Percentiles rank a stretch among this genome's conserved stretches.
These are phyloP conservation scores for Phytopythium ostracodes DNA, from an alignment of 352 stramenopile species.

Conservation along the genomic window DNA sequence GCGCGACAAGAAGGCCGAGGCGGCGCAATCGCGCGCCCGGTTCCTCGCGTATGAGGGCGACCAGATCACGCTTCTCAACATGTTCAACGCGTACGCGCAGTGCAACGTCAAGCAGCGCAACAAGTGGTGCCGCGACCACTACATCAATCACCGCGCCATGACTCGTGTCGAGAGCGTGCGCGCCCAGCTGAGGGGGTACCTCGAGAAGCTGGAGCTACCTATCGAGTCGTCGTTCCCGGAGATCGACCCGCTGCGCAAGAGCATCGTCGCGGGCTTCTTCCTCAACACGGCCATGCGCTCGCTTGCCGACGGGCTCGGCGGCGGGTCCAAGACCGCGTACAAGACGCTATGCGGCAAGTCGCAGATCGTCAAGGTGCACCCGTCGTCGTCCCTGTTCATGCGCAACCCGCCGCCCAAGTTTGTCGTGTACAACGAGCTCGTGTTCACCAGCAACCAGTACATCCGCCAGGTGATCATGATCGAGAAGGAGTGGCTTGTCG, in stretches of 20 bases:
- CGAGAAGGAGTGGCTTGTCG: constrained; percentile 87
- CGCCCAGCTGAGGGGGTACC: constrained; percentile 59
- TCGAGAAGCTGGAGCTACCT: constrained; percentile 65
- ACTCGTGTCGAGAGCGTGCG: constrained; percentile 82
- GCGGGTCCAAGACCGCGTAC: constrained; percentile 74
- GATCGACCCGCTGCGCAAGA: constrained; percentile 82
- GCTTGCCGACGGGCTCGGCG: constrained; percentile 54
- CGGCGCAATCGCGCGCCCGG: constrained; percentile 68
- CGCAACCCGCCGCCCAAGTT: constrained; percentile 83
- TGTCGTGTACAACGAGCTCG: constrained; percentile 88
- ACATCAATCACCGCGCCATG: constrained; percentile 83
- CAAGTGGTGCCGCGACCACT: constrained; percentile 88
- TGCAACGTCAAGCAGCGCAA: constrained; percentile 71
- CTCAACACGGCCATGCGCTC: constrained; percentile 87
- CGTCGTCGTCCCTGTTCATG: constrained; percentile 87
- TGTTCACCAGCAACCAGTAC: constrained; percentile 91
- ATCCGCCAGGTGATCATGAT: constrained; percentile 85
- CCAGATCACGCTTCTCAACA: constrained; percentile 82
- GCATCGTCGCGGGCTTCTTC: constrained; percentile 86
- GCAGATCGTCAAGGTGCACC: constrained; percentile 86
- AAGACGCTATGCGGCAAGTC: constrained; percentile 83
- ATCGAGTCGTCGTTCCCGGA: constrained; percentile 71
- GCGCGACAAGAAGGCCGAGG: constrained; percentile 79
- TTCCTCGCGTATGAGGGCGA: constrained; percentile 84
- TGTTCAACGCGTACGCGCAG: constrained; percentile 75